Percentiles rank a stretch among this genome's conserved stretches.
These are phyloP conservation scores for Saccharomyces hybrid DNA, from an alignment of 1,139 yeast genomes.

Conservation along the genomic window DNA sequence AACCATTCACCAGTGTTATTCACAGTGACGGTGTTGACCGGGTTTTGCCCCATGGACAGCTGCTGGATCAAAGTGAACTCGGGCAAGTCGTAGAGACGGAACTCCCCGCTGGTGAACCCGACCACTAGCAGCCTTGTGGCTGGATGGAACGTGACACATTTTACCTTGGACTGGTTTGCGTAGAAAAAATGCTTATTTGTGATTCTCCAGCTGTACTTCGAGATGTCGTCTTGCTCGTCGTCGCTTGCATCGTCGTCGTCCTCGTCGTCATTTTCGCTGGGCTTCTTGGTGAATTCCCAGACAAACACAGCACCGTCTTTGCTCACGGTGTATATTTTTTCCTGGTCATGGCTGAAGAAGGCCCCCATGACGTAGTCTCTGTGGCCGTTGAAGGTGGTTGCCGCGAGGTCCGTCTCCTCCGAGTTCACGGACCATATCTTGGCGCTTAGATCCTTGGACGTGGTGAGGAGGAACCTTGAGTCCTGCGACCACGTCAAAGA, in stretches of 20 bases:
- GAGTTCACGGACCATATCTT: slow-evolving; percentile 73
- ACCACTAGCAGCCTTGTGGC: slow-evolving; percentile 64
- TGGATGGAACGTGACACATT: slow-evolving; percentile 80
- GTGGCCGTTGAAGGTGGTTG: slow-evolving; percentile 87
- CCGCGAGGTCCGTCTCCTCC: slow-evolving; percentile 64
- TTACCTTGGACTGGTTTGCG: slow-evolving; percentile 60
- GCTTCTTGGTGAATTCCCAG: slow-evolving; percentile 74
- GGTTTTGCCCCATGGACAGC: slow-evolving; percentile 85
- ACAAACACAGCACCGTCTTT: slow-evolving; percentile 91
- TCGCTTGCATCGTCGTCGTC: slow-evolving; percentile 33
- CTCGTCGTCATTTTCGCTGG: slow-evolving; percentile 30
- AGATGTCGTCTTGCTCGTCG: slow-evolving; percentile 36
- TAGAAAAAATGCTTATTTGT: slow-evolving; percentile 67
- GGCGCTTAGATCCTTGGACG: slow-evolving; percentile 87
- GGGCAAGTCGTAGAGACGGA: slow-evolving; percentile 81
- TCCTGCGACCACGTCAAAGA: slow-evolving; percentile 85
- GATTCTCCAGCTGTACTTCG: slow-evolving; percentile 68
- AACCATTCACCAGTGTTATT: slow-evolving; percentile 93
- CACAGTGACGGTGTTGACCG: slow-evolving; percentile 73
- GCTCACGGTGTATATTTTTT: slow-evolving; percentile 80
- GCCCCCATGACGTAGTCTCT: slow-evolving; percentile 82
- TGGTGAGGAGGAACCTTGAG: slow-evolving; percentile 75
- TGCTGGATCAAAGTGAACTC: slow-evolving; percentile 74
- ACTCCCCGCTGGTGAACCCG: slow-evolving; percentile 90
- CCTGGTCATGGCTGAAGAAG: slow-evolving; percentile 79